Base-by-base conservation (phyloP, 108 stramenopile genomes). In the Pelagomonas calceolata region DNA sequence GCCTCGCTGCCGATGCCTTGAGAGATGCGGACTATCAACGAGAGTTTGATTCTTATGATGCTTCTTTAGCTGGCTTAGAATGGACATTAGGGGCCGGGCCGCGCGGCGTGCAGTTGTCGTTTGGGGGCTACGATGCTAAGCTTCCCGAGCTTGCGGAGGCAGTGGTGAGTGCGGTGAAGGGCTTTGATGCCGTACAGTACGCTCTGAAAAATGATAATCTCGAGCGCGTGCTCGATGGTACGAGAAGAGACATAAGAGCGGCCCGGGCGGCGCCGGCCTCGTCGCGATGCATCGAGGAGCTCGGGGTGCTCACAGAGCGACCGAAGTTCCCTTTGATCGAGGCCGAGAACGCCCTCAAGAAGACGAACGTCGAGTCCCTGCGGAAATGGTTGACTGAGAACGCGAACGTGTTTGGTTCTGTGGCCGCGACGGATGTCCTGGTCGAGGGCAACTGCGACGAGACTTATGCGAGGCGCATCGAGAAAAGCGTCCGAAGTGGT, bases 71-170 rank as follows among this genome's bases (percentile, higher is more conserved):
- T 30, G 92, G 90, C 21, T 73, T 90, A 33, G 81, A 82, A 0
- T 90, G 88, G 68, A 85, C 89, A 44, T 76, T 89, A n/a, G 81
- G 85, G 43, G 83, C 89, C 51, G 70, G 88, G 0, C 86, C 89
- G 17, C 79, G 90, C 66, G 92, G 92, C 15, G 81, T 89, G 7
- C 77, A 88, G 1, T 32, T 91, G 17, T 89, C 90, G 15, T 91
- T 93, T 75, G 92, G 90, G 7, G 92, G 92, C 32, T 93, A 89
- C 84, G 89, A 89, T 51, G 90, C 88, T 43, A 89, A 89, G 73
- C 79, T 93, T 15, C 51, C 80, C 69, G 68, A 80, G 0, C 89
- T 93, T 67, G 89, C 88, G 21, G 66, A 79, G 14, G 87, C 87
- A 63, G 14, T 78, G 88, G 15, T 73, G 77, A 34, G 88, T 87